These are phyloP conservation scores for Rhexocercosporidium sp. DNA, from an alignment of 2,329 filamentous ascomycete genomes.

Conservation along the genomic window DNA sequence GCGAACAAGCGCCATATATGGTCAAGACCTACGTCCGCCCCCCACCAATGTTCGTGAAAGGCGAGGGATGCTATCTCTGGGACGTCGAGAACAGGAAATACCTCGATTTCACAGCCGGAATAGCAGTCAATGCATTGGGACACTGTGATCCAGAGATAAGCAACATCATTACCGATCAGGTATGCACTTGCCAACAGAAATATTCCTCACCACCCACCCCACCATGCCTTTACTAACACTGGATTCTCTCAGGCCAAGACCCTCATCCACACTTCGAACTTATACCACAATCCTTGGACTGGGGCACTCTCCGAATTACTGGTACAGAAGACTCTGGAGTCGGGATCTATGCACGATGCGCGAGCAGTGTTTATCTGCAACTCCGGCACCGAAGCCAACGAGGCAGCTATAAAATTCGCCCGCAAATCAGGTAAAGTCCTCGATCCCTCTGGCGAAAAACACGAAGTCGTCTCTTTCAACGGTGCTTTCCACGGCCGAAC, in stretches of 20 bases:
- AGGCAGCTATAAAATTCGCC: conserved; percentile 96
- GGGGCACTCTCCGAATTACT: conserved; percentile 86
- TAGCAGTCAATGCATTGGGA: conserved; percentile 91
- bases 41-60: conserved; percentile 85
- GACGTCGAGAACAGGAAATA: conserved; percentile 90
- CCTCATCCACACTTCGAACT: conserved; percentile 89
- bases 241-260: conserved; percentile 60
- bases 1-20: conserved; percentile 85
- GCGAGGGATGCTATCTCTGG: conserved; percentile 86
- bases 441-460: conserved; percentile 74
- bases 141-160: conserved; percentile 85
- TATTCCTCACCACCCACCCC: conserved; percentile 13
- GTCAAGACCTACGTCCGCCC: conserved; percentile 94
- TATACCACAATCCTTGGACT: conserved; percentile 97
- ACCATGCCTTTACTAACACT: not conserved
- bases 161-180: conserved; percentile 78
- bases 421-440: conserved; percentile 84
- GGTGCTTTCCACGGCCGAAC: conserved; percentile 96
- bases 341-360: conserved; percentile 82
- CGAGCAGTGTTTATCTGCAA: conserved; percentile 91
- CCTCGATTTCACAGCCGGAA: conserved; percentile 93
- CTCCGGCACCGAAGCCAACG: conserved; percentile 95
- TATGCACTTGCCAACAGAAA: conserved; percentile 41
- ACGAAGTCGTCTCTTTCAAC: conserved; percentile 88
- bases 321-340: conserved; percentile 78